Percentiles rank a stretch among this genome's conserved stretches.
These are phyloP conservation scores for Microbotryum violaceum DNA, from an alignment of 1,284 basidiomycete genomes.

Conservation along the genomic window DNA sequence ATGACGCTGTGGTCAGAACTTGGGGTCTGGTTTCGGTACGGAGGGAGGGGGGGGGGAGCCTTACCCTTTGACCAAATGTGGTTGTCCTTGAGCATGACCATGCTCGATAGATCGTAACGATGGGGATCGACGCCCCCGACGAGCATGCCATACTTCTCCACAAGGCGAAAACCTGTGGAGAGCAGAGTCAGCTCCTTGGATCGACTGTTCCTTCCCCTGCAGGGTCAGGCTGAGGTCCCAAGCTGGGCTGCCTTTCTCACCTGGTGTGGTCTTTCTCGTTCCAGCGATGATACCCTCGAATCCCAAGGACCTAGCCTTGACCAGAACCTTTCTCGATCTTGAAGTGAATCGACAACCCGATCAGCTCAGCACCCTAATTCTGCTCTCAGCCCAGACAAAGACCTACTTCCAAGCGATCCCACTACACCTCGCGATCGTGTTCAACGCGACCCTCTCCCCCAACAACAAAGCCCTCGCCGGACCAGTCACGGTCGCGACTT, in stretches of 20 bases:
- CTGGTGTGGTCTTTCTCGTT: conserved; percentile 97
- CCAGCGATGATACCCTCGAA: conserved; percentile 88
- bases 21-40: neutral
- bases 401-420: conserved; percentile 88
- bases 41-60: neutral
- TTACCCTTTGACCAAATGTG: conserved; percentile 93
- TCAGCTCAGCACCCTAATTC: neutral
- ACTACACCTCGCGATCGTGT: conserved; percentile 87
- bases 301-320: conserved; percentile 68
- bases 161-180: conserved; percentile 71
- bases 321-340: conserved; percentile 71
- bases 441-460: conserved; percentile 89
- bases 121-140: conserved; percentile 95
- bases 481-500: conserved; percentile 85
- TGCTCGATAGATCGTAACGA: conserved; percentile 91
- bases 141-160: conserved; percentile 99
- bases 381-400: neutral
- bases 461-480: conserved; percentile 82
- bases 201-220: neutral
- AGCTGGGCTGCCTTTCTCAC: conserved; percentile 43
- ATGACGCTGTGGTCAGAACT: too few species aligned
- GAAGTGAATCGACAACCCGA: neutral
- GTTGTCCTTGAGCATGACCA: conserved; percentile 99
- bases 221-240: too few species aligned
- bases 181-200: neutral